Evolutionary conservation across 768 basidiomycete genomes (phyloP).

Genomic region (Peribolospora kevripleyi): DNA sequence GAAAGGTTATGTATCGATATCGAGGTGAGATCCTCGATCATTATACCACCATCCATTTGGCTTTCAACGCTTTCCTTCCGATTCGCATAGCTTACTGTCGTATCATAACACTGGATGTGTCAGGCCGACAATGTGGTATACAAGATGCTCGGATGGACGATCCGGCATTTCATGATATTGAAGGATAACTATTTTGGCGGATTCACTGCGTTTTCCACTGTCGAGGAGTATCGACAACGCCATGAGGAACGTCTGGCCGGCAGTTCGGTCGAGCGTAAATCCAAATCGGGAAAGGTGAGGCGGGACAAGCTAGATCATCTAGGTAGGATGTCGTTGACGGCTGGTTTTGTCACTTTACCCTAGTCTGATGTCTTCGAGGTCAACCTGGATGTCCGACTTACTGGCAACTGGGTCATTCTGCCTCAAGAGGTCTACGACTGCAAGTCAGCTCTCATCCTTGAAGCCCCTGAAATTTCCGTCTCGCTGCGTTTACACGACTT

Average conservation of each 20-base stretch:
- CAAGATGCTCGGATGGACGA: slow-evolving; percentile 61
- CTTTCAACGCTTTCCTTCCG: neutral
- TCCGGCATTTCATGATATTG: slow-evolving; percentile 65
- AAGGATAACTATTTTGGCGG: slow-evolving; percentile 77
- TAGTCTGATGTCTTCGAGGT: slow-evolving; percentile 69
- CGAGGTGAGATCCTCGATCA: slow-evolving; percentile 23
- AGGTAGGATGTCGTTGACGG: neutral
- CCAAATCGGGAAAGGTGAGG: slow-evolving; percentile 38
- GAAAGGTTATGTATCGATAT: slow-evolving; percentile 53
- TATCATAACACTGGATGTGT: neutral
- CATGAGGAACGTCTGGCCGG: slow-evolving; percentile 38
- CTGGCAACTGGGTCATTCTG: slow-evolving; percentile 17
- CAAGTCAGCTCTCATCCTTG: slow-evolving; percentile 25
- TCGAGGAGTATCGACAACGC: slow-evolving; percentile 59
- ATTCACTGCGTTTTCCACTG: slow-evolving; percentile 77
- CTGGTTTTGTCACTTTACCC: neutral
- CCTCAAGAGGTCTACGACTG: slow-evolving; percentile 22
- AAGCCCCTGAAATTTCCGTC: slow-evolving; percentile 44
- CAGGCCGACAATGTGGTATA: slow-evolving; percentile 35
- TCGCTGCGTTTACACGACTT: slow-evolving; percentile 59
- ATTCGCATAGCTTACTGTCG: neutral
- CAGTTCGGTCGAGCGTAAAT: slow-evolving; percentile 57
- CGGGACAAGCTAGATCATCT: neutral
- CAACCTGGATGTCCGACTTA: slow-evolving; percentile 27
- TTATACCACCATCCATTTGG: neutral